Evolutionary conservation across 2,329 filamentous ascomycete species (phyloP).

Genomic region (Monilinia fructigena): DNA sequence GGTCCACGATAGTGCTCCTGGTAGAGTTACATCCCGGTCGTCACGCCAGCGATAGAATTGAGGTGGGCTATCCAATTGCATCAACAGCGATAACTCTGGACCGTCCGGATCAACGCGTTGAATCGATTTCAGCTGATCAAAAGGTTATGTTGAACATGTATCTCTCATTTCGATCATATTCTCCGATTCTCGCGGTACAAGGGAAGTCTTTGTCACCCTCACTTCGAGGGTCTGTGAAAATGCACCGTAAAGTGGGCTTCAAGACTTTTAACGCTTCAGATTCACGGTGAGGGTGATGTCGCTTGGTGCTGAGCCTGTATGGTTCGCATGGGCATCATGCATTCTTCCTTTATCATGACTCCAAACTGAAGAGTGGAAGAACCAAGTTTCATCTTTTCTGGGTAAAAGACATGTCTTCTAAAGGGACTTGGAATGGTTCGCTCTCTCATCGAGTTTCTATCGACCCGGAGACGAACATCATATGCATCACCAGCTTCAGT

Average conservation of each 20-base stretch:
- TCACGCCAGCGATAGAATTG: constrained; percentile 39
- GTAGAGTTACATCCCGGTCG: constrained; percentile 44
- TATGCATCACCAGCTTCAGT: not conserved
- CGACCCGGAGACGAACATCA: not conserved
- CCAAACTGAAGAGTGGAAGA: constrained; percentile 60
- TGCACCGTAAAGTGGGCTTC: constrained; percentile 44
- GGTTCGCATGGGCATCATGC: constrained; percentile 50
- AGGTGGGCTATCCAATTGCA: constrained; percentile 50
- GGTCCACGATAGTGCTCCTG: constrained; percentile 49
- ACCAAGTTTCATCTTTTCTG: constrained; percentile 43
- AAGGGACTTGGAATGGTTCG: constrained; percentile 30
- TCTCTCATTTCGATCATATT: constrained; percentile 33
- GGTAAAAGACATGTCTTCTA: constrained; percentile 36
- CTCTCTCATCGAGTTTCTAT: not conserved
- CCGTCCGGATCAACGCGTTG: constrained; percentile 42
- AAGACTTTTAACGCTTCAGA: constrained; percentile 43
- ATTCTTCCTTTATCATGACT: constrained; percentile 50
- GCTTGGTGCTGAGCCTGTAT: constrained; percentile 1
- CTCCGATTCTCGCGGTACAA: constrained; percentile 22
- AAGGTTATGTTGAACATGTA: constrained; percentile 42
- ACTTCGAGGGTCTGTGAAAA: constrained; percentile 35
- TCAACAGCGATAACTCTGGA: constrained; percentile 44
- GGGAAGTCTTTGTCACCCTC: constrained; percentile 25
- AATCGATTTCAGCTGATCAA: constrained; percentile 47
- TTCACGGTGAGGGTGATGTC: constrained; percentile 44